phyloP scores from a whole-genome alignment of 2,329 filamentous ascomycete species.

The Phialophora expanda region DNA sequence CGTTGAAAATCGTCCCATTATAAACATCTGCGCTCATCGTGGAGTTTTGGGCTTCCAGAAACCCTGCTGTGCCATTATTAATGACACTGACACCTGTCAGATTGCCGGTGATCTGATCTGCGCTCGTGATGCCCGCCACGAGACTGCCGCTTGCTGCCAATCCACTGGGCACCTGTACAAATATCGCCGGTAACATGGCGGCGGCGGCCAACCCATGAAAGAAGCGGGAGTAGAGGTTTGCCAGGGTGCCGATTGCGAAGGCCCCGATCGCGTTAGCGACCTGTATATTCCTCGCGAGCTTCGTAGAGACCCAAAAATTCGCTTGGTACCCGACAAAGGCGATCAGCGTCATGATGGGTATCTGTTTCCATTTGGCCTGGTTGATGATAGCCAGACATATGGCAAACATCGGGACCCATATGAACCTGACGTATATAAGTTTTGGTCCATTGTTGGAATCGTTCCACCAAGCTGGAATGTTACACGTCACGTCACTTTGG shows the following conservation, averaged over 20 bases:
- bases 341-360: slow-evolving; percentile 76
- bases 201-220: slow-evolving; percentile 81
- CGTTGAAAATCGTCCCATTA: slow-evolving; percentile 47
- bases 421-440: slow-evolving; percentile 58
- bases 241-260: slow-evolving; percentile 74
- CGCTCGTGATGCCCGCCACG: slow-evolving; percentile 61
- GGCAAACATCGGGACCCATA: slow-evolving; percentile 76
- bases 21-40: slow-evolving; percentile 36
- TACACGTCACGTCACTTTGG: slow-evolving; percentile 32
- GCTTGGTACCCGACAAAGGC: slow-evolving; percentile 75
- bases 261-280: slow-evolving; percentile 79
- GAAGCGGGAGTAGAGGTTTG: slow-evolving; percentile 75
- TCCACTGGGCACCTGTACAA: slow-evolving; percentile 68
- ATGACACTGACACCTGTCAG: slow-evolving; percentile 53
- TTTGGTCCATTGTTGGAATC: slow-evolving; percentile 55
- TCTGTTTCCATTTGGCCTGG: slow-evolving; percentile 79
- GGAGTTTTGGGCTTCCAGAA: slow-evolving; percentile 31
- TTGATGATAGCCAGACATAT: slow-evolving; percentile 78
- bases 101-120: slow-evolving; percentile 46
- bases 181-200: slow-evolving; percentile 85
- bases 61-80: slow-evolving; percentile 43
- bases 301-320: slow-evolving; percentile 72
- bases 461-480: slow-evolving; percentile 30
- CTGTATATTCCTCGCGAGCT: slow-evolving; percentile 72
- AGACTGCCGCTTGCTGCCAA: slow-evolving; percentile 63